Evolutionary conservation across 2,329 filamentous ascomycete genomes (phyloP).

Genomic region (Salinomyces thailandicus): DNA sequence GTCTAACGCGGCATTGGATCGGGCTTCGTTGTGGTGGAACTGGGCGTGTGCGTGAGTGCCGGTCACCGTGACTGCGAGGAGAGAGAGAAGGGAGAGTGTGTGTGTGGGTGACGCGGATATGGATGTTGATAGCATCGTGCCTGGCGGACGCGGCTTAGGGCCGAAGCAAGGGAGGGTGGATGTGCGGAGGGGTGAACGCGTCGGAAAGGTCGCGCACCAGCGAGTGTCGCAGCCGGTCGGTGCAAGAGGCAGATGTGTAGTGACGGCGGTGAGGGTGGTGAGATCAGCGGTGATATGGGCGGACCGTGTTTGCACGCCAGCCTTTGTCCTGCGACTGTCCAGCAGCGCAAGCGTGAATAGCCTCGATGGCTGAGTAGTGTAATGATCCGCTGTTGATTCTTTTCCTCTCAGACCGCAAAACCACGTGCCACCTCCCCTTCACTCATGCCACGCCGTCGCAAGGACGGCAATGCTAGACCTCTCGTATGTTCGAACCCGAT

Average conservation of each 20-base stretch:
- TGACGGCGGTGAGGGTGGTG: neutral
- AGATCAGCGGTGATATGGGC: neutral
- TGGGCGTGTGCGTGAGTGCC: constrained; percentile 5
- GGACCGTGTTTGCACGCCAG: neutral
- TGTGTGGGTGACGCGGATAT: constrained; percentile 8
- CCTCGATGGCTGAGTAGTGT: no score
- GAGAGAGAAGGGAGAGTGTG: constrained; percentile 8
- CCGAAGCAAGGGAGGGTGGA: constrained; percentile 11
- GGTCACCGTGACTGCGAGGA: constrained; percentile 2
- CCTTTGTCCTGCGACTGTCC: neutral
- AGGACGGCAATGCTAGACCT: no score
- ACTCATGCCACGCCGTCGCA: no score
- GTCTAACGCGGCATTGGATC: neutral
- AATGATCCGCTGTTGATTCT: no score
- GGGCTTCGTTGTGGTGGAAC: neutral
- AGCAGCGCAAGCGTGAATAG: constrained; percentile 1
- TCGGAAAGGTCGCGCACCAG: no score
- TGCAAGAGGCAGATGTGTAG: no score
- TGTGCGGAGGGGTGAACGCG: neutral
- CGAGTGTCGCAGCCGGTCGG: neutral
- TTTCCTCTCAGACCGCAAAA: no score
- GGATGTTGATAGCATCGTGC: constrained; percentile 16
- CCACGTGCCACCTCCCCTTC: no score
- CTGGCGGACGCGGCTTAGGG: constrained; percentile 5
- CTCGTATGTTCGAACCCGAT: no score